These are phyloP conservation scores for Babesia sp. DNA, from an alignment of 169 alveolate genomes.

Conservation along the genomic window DNA sequence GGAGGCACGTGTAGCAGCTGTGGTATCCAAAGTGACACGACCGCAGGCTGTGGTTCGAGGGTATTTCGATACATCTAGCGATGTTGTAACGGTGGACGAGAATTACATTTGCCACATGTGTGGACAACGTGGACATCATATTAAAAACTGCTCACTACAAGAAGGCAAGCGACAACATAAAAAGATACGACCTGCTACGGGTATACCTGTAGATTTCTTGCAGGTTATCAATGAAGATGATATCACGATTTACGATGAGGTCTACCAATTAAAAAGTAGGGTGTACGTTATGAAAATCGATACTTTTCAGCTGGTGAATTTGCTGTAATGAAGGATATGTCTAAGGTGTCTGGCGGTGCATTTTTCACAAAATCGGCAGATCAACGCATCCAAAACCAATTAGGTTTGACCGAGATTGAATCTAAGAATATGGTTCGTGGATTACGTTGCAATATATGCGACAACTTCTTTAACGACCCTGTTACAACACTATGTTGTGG, in stretches of 20 bases:
- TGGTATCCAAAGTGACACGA: neutral
- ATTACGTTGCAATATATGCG: slow-evolving; percentile 77
- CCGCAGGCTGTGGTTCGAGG: neutral
- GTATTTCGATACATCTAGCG: neutral
- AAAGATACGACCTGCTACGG: slow-evolving; percentile 85
- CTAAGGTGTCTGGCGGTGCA: slow-evolving; percentile 83
- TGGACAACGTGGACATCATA: slow-evolving; percentile 84
- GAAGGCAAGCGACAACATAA: slow-evolving; percentile 77
- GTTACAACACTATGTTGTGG: slow-evolving; percentile 84
- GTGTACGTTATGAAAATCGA: too few species aligned
- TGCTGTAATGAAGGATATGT: slow-evolving; percentile 83
- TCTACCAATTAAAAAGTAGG: slow-evolving; percentile 70
- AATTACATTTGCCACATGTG: slow-evolving; percentile 86
- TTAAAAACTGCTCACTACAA: slow-evolving; percentile 75
- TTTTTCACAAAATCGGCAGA: slow-evolving; percentile 83
- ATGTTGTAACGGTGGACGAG: slow-evolving; percentile 37
- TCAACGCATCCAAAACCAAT: slow-evolving; percentile 75
- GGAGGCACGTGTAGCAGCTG: neutral
- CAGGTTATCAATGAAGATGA: slow-evolving; percentile 77
- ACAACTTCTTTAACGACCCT: slow-evolving; percentile 77
- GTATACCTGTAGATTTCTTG: slow-evolving; percentile 82
- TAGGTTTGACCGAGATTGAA: slow-evolving; percentile 72
- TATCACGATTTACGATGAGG: slow-evolving; percentile 78
- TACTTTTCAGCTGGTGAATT: slow-evolving; percentile 76
- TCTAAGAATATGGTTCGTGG: slow-evolving; percentile 61